These are phyloP conservation scores for Russula sp. DNA, from an alignment of 768 basidiomycete genomes.

Conservation along the genomic window DNA sequence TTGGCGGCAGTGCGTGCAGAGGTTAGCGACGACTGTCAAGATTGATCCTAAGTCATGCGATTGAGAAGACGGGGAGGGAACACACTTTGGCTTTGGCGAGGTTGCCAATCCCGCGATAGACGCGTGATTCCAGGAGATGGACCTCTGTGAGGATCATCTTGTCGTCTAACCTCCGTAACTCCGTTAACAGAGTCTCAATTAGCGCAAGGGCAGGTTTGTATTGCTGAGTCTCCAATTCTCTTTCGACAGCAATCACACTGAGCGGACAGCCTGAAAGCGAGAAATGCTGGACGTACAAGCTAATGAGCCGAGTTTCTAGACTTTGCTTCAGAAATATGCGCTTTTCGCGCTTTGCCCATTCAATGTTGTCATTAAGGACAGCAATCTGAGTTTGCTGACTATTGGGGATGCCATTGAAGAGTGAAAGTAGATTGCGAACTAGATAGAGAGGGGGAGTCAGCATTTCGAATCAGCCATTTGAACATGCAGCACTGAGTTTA, in stretches of 20 bases:
- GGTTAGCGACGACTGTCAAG: conserved; percentile 71
- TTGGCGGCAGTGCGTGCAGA: conserved; percentile 92
- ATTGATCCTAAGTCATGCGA: neutral
- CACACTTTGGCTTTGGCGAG: conserved; percentile 82
- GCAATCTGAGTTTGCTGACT: conserved; percentile 72
- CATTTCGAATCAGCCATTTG: neutral
- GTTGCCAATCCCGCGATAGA: conserved; percentile 86
- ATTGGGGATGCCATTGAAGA: conserved; percentile 74
- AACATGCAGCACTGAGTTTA: conserved; percentile 67
- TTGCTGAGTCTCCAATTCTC: conserved; percentile 68
- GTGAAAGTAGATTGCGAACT: conserved; percentile 93
- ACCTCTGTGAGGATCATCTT: conserved; percentile 98
- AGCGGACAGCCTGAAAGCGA: neutral
- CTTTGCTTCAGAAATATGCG: conserved; percentile 94
- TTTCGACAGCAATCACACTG: conserved; percentile 25
- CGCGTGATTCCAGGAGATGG: conserved; percentile 86
- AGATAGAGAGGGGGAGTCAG: conserved; percentile 2
- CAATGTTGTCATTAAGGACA: conserved; percentile 85
- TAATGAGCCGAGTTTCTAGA: conserved; percentile 82
- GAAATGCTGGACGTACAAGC: conserved; percentile 43
- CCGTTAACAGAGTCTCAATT: conserved; percentile 84
- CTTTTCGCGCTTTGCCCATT: conserved; percentile 88
- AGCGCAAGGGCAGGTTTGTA: conserved; percentile 74
- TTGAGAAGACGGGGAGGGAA: conserved; percentile 2
- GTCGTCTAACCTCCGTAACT: conserved; percentile 91